phyloP scores from a whole-genome alignment of 768 basidiomycete species.

The Boletus vinaceobasis region DNA sequence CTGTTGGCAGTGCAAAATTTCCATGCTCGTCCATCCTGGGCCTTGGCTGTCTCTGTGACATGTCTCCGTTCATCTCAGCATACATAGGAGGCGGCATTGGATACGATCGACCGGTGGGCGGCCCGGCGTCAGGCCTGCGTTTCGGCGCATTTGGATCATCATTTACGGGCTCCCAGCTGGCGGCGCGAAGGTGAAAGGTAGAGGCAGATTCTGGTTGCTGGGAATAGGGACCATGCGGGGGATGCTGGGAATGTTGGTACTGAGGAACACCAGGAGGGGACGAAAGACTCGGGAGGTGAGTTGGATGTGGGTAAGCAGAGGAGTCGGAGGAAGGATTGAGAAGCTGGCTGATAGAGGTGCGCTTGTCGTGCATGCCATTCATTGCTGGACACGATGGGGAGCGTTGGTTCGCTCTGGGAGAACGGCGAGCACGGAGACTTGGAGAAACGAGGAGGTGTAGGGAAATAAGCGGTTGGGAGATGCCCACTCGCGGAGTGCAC shows the following conservation, averaged over 20 bases:
- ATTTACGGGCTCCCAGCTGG: slow-evolving; percentile 49
- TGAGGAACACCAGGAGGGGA: slow-evolving; percentile 23
- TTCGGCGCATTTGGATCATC: slow-evolving; percentile 36
- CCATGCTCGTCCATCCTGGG: slow-evolving; percentile 32
- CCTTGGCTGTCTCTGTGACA: slow-evolving; percentile 26
- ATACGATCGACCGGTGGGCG: slow-evolving; percentile 33
- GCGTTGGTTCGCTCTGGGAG: slow-evolving; percentile 10
- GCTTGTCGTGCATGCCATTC: slow-evolving; percentile 45
- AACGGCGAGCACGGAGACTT: slow-evolving; percentile 7
- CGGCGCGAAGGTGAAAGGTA: slow-evolving; percentile 57
- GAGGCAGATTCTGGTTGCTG: slow-evolving; percentile 28
- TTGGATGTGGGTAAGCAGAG: slow-evolving; percentile 30
- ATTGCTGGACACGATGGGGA: slow-evolving; percentile 30
- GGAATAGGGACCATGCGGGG: slow-evolving; percentile 26
- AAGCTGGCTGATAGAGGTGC: slow-evolving; percentile 49
- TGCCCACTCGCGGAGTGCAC: slow-evolving; percentile 32
- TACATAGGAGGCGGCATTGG: slow-evolving; percentile 33
- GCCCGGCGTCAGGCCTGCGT: slow-evolving; percentile 34
- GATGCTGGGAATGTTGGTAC: slow-evolving; percentile 29
- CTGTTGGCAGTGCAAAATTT: slow-evolving; percentile 27
- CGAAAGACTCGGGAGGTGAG: slow-evolving; percentile 28
- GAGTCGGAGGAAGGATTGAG: slow-evolving; percentile 46
- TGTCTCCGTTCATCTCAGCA: slow-evolving; percentile 33
- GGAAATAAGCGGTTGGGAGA: slow-evolving; percentile 32
- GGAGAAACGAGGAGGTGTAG: slow-evolving; percentile 19